Evolutionary conservation across 208 protist species (phyloP).

Genomic region (Plasmodiophora brassicae): DNA sequence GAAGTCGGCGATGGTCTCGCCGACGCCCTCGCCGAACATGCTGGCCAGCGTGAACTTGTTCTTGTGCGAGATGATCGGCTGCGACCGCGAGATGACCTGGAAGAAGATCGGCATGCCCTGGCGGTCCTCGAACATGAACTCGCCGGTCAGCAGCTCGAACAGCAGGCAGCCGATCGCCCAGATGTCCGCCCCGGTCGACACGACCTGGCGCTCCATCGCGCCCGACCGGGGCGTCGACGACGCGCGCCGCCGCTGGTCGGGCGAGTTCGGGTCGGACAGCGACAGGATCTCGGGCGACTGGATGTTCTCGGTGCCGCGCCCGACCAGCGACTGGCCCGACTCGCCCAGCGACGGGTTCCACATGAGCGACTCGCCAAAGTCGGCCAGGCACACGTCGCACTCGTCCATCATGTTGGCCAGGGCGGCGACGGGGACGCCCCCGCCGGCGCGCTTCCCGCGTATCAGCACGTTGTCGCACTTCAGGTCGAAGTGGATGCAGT

Average conservation of each 20-base stretch:
- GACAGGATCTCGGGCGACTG: conserved; percentile 3
- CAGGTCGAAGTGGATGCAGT: conserved; percentile 20
- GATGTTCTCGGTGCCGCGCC: conserved; percentile 2
- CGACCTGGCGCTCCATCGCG: not conserved
- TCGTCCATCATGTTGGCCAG: too few relatives aligned
- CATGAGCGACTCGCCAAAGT: conserved; percentile 25
- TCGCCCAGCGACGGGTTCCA: conserved; percentile 25
- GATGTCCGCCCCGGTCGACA: not conserved
- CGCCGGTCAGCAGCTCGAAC: not conserved
- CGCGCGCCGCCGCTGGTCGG: too few relatives aligned
- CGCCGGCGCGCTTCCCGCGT: too few relatives aligned
- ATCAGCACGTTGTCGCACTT: conserved; percentile 29
- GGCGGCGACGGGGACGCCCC: too few relatives aligned
- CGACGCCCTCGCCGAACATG: conserved; percentile 7
- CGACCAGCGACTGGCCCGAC: not conserved
- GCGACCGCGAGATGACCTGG: conserved; percentile 16
- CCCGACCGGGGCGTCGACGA: not conserved
- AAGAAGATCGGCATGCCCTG: conserved; percentile 14
- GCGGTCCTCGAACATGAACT: not conserved
- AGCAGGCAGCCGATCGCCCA: conserved; percentile 13
- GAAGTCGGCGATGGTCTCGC: not conserved
- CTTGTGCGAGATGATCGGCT: not conserved
- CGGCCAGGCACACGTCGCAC: not conserved
- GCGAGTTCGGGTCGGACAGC: too few relatives aligned
- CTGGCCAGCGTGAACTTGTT: not conserved